Conservation (phyloP, 2,329 filamentous ascomycete genomes). For the Proliferodiscus dingleyae region DNA sequence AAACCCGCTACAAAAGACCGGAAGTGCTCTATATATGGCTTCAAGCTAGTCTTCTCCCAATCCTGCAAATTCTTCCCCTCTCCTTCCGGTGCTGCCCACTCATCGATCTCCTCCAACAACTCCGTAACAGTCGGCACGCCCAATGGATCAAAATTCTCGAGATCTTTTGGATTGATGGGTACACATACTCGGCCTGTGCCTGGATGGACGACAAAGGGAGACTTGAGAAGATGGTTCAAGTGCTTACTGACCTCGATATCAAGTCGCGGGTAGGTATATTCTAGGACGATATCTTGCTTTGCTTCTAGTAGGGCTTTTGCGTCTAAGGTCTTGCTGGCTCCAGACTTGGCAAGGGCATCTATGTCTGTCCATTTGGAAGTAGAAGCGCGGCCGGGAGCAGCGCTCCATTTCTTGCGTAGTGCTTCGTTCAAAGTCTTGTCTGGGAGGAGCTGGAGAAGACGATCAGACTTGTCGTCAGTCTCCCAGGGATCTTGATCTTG, state of each 20-base stretch:
- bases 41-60: conserved; percentile 96
- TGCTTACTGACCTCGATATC: conserved; percentile 98
- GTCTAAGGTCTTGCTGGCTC: conserved; percentile 68
- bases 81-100: conserved; percentile 54
- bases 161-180: conserved; percentile 71
- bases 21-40: conserved; percentile 89
- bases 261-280: conserved; percentile 95
- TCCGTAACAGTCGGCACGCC: conserved; percentile 83
- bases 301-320: conserved; percentile 71
- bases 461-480: conserved; percentile 63
- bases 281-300: conserved; percentile 92
- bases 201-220: conserved; percentile 92
- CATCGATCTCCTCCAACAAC: conserved; percentile 79
- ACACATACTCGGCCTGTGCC: conserved; percentile 93
- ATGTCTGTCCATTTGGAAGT: conserved; percentile 91
- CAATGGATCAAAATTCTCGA: conserved; percentile 83
- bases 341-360: conserved; percentile 74
- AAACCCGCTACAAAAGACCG: conserved; percentile 72
- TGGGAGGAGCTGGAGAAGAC: conserved; percentile 78
- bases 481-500: conserved; percentile 82
- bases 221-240: conserved; percentile 95
- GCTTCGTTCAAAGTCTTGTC: conserved; percentile 73
- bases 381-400: conserved; percentile 70
- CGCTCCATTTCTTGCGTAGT: conserved; percentile 86
- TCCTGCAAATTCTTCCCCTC: conserved; percentile 59